Base-by-base conservation (phyloP, 805 yeast species). In the Pachysolen tannophilus region DNA sequence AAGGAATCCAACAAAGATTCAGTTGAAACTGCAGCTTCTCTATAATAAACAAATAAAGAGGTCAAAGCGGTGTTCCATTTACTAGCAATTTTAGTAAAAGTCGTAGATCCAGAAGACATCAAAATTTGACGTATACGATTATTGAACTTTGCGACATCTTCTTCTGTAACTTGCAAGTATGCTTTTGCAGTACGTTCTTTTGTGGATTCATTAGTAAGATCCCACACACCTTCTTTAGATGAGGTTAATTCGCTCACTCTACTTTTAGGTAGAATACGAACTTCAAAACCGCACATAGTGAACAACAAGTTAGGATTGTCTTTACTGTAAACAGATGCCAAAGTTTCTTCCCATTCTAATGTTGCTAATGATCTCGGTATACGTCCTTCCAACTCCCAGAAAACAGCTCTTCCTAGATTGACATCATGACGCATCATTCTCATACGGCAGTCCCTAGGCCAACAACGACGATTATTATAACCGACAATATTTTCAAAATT, bases 371-470 rank as follows among this genome's bases (percentile, higher is more conserved):
- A 77, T 4, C 69, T 55, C 0, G 98, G 97, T 25, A 92, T 56
- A 25, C 97, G 67, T 13, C 82, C 78, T 27, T 76, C 67, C 24
- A 92, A 60, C 54, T 92, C 97, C 95, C 96, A 86, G 52, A 82
- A 85, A 0, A 79, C 82, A 1, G 97, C 97, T 38, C 92, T 65
- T 2, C 97, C 98, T 5, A 92, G 64, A 45, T 86, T 83, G 4
- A 90, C 97, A 59, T 92, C 98, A 39, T 78, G 81, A 29, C 96
- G 68, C 77, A 88, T 78, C 33, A 92, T 59, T 44, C 86, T 73
- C 97, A 92, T 92, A 40, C 97, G 72, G 15, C 79, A 64, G 52
- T 92, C 97, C 30, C 83, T 63, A 3, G 98, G 96, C 99, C 99
- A 92, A 52, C 97, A 87, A 33, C 78, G 77, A 46, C 82, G 82